phyloP scores from a whole-genome alignment of 2,329 filamentous ascomycete species.

The Clarireedia sp. region DNA sequence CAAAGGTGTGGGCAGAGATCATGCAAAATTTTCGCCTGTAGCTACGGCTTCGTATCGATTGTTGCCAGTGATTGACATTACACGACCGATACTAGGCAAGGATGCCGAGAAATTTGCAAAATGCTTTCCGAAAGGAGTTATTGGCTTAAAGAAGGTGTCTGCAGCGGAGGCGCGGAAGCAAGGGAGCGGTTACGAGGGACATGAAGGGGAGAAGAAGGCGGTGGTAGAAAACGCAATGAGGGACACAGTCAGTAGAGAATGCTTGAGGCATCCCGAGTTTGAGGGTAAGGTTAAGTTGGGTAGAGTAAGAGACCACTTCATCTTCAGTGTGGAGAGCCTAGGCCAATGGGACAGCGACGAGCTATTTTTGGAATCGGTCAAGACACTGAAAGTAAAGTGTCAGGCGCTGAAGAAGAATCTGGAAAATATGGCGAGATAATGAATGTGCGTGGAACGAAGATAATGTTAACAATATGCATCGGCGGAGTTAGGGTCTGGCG shows the following conservation, averaged over 20 bases:
- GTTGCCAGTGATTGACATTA: constrained; percentile 79
- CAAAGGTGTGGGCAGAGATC: constrained; percentile 88
- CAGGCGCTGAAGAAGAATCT: constrained; percentile 64
- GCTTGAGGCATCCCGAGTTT: constrained; percentile 85
- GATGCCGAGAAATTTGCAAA: constrained; percentile 84
- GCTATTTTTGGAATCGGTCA: constrained; percentile 84
- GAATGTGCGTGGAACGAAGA: background rate
- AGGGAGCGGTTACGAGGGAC: constrained; percentile 61
- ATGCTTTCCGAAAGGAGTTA: constrained; percentile 87
- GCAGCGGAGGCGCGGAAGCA: constrained; percentile 51
- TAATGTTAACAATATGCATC: constrained; percentile 17
- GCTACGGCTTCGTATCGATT: constrained; percentile 91
- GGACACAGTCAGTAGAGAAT: constrained; percentile 92
- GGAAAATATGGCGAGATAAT: constrained; percentile 48
- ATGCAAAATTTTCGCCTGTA: constrained; percentile 95
- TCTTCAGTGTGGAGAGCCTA: constrained; percentile 90
- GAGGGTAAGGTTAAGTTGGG: constrained; percentile 92
- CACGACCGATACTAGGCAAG: constrained; percentile 70
- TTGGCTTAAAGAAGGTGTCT: constrained; percentile 68
- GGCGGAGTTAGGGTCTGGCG: constrained; percentile 26
- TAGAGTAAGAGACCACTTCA: constrained; percentile 87
- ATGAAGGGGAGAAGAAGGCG: constrained; percentile 75
- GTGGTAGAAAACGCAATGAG: constrained; percentile 84
- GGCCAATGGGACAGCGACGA: constrained; percentile 93
- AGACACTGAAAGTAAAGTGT: constrained; percentile 79